A percentile compares a stretch with the other conserved stretches of the same genome.
Evolutionary conservation across 1,284 basidiomycete species (phyloP).

Genomic region (Naganishia albida): DNA sequence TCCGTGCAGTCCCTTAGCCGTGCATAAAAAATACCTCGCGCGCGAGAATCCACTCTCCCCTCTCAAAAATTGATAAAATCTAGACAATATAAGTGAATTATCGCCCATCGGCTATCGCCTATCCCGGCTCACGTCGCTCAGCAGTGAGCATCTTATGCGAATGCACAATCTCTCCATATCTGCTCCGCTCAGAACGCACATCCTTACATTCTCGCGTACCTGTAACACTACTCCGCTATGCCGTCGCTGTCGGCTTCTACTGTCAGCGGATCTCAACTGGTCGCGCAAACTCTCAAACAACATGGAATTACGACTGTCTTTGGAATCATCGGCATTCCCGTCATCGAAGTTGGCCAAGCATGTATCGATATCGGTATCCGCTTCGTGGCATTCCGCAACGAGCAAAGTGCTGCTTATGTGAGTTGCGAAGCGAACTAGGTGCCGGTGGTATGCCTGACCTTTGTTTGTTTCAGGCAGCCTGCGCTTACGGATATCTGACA

Average conservation of each 20-base stretch:
- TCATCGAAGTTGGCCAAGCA: constrained; percentile 37
- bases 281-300: constrained; percentile 33
- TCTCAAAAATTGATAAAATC: too few relatives aligned
- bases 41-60: too few relatives aligned
- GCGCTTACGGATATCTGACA: constrained; percentile 37
- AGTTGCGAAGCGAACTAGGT: not conserved
- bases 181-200: too few relatives aligned
- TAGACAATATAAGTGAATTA: too few relatives aligned
- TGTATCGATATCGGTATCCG: constrained; percentile 38
- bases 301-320: constrained; percentile 36
- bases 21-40: too few relatives aligned
- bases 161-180: too few relatives aligned
- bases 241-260: not conserved
- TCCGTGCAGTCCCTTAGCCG: too few relatives aligned
- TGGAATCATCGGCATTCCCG: constrained; percentile 38
- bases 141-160: too few relatives aligned
- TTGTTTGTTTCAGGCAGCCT: constrained; percentile 32
- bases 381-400: constrained; percentile 37
- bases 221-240: too few relatives aligned
- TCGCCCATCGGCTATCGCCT: too few relatives aligned
- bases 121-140: too few relatives aligned
- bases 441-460: not conserved
- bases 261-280: constrained; percentile 27
- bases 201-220: too few relatives aligned
- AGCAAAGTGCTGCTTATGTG: constrained; percentile 38